These are phyloP conservation scores for Ramaria sp. DNA, from an alignment of 768 basidiomycete genomes.

Conservation along the genomic window DNA sequence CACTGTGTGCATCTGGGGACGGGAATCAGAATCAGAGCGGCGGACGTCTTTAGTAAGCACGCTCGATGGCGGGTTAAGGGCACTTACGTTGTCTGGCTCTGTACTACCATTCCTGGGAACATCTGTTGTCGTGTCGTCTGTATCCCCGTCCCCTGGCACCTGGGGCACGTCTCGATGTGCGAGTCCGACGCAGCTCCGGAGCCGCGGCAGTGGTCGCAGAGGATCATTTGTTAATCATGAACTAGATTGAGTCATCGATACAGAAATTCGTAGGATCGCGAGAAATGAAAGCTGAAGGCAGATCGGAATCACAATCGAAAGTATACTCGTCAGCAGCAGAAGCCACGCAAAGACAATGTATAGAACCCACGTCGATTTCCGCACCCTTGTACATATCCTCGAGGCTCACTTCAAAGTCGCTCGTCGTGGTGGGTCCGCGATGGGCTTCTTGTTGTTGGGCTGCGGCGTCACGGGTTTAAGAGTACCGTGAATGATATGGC, in stretches of 20 bases:
- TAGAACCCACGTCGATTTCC: constrained; percentile 58
- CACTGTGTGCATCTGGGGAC: constrained; percentile 50
- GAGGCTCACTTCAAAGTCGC: constrained; percentile 79
- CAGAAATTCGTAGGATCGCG: no score
- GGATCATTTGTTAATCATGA: constrained; percentile 85
- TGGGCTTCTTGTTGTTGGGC: constrained; percentile 53
- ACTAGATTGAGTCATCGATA: constrained; percentile 47
- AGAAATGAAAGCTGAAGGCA: no score
- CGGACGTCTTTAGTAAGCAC: no score
- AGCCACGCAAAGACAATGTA: no score
- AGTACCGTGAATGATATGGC: no score
- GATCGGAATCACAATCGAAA: no score
- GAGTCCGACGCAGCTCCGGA: constrained; percentile 84
- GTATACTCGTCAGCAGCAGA: no score
- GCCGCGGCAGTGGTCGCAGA: constrained; percentile 96
- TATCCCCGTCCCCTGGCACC: constrained; percentile 79
- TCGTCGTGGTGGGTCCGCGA: constrained; percentile 63
- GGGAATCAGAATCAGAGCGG: background rate
- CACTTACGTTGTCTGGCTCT: constrained; percentile 67
- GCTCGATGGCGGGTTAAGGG: background rate
- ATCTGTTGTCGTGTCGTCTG: constrained; percentile 86
- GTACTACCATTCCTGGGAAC: constrained; percentile 94
- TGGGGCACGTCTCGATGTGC: constrained; percentile 79
- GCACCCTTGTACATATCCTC: constrained; percentile 88
- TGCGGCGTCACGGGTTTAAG: constrained; percentile 11